phyloP scores from a whole-genome alignment of 2,329 filamentous ascomycete species.

The Colletotrichum navitas region DNA sequence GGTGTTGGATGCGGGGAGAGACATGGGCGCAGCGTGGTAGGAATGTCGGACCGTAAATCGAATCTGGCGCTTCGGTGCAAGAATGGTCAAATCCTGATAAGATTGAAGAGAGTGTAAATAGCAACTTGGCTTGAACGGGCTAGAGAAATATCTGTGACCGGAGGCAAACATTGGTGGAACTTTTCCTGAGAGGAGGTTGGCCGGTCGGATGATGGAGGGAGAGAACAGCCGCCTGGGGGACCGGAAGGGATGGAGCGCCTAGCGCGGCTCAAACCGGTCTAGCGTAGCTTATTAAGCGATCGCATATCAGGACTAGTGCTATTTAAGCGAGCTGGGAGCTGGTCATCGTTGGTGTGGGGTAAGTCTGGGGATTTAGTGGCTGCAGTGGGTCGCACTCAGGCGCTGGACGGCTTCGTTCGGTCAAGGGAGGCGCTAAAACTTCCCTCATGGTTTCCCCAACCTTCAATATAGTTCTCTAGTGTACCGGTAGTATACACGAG shows the following conservation, averaged over 20 bases:
- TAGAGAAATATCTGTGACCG: not conserved
- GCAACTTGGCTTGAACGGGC: slow-evolving; percentile 25
- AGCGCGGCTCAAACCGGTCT: not conserved
- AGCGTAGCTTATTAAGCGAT: not conserved
- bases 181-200: slow-evolving; percentile 19
- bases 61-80: slow-evolving; percentile 10
- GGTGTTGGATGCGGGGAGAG: not conserved
- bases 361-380: slow-evolving; percentile 42
- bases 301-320: not conserved
- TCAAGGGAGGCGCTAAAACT: not conserved
- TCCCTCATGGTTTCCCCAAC: slow-evolving; percentile 25
- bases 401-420: not conserved
- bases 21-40: slow-evolving; percentile 18
- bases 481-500: not conserved
- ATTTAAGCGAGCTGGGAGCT: not conserved
- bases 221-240: slow-evolving; percentile 4
- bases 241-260: slow-evolving; percentile 21
- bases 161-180: slow-evolving; percentile 37
- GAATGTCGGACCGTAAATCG: slow-evolving; percentile 37
- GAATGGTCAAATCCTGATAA: not conserved
- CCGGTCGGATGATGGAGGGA: slow-evolving; percentile 1
- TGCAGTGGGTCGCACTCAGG: slow-evolving; percentile 11
- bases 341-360: slow-evolving; percentile 23
- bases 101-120: not conserved
- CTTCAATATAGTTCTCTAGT: not conserved